Base-by-base conservation (phyloP, 768 basidiomycete genomes). In the Pleurotus eryngii region DNA sequence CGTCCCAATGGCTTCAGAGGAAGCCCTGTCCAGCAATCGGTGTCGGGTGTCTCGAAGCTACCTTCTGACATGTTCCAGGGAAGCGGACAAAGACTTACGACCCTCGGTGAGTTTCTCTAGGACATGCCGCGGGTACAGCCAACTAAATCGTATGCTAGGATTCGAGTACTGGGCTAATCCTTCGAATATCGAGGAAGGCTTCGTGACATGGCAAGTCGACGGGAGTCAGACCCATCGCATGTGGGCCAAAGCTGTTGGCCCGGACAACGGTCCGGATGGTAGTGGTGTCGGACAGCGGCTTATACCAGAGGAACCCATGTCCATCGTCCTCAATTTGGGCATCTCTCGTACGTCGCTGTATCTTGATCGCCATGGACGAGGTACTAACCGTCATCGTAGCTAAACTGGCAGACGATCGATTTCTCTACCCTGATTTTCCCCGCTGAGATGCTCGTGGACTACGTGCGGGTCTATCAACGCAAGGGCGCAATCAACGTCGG, bases 391-490 rank as follows among this genome's bases (percentile, higher is more conserved):
- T 46, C 48, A 24, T 54, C 35, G 26, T 65, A 78, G 84, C 76
- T 30, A 85, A 85, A 82, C 62, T 93, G 91, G 84, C 89, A 91
- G 59, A 70, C 71, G 3, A 77, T 78, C 59, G 79, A 86, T 55
- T 57, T 78, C 42, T 55, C 73, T 20, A 78, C 85, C 43, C 77
- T 91, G 76, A 68, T 70, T 20, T 90, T 90, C 77, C 90, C 90
- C 0, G 81, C 84, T 0, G 81, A 84, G 62, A 78, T 91, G 75
- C 74, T 80, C 40, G 71, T 92, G 38, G 90, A 94, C 68, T 93
- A 92, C 66, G 85, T 93, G 40, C 80, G 91, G 22, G 87, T 94
- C 17, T 94, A 92, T 68, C 90, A 92, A 70, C 71, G 83, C 49
- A 75, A 79, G 60, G 82, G 80, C 3, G 59, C 71, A 51, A 71